These are phyloP conservation scores for Tuctoria greenei DNA, from an alignment of 176 grass and related monocot genomes.

Conservation along the genomic window DNA sequence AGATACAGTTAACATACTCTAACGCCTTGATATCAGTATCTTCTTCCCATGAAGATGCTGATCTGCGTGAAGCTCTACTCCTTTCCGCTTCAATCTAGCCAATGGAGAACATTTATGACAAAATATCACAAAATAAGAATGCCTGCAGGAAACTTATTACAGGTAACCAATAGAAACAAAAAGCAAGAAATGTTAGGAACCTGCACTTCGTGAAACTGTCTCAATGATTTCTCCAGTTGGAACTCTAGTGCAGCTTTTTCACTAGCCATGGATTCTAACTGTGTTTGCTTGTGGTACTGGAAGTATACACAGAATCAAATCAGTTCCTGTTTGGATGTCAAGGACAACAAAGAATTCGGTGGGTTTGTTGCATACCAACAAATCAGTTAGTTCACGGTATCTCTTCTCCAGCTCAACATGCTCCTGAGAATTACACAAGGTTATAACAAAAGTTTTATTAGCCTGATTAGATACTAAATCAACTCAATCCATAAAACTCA, in stretches of 20 bases:
- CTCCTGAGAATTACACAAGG: slow-evolving; percentile 58
- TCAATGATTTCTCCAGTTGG: slow-evolving; percentile 89
- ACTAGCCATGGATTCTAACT: slow-evolving; percentile 89
- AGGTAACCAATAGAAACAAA: slow-evolving; percentile 20
- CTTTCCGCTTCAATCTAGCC: slow-evolving; percentile 93
- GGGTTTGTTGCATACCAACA: slow-evolving; percentile 63
- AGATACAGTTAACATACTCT: slow-evolving; percentile 51
- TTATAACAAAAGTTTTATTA: neutral
- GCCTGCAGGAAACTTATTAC: neutral
- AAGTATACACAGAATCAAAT: slow-evolving; percentile 39
- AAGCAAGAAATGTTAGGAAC: slow-evolving; percentile 40
- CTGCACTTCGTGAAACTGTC: slow-evolving; percentile 91
- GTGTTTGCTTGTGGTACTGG: slow-evolving; percentile 99
- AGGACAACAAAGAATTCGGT: slow-evolving; percentile 6
- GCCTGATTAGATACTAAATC: neutral
- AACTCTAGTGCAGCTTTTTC: slow-evolving; percentile 95
- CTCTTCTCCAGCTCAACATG: slow-evolving; percentile 97
- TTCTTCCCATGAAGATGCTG: slow-evolving; percentile 94
- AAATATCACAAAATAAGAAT: slow-evolving; percentile 30
- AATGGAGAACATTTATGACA: slow-evolving; percentile 25
- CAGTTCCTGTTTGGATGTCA: slow-evolving; percentile 2
- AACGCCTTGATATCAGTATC: slow-evolving; percentile 96
- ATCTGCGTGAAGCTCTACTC: slow-evolving; percentile 65
- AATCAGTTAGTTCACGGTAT: slow-evolving; percentile 96
- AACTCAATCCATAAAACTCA: neutral